Evolutionary conservation across 2,329 filamentous ascomycete species (phyloP).

Genomic region (Ophiostoma sp.): DNA sequence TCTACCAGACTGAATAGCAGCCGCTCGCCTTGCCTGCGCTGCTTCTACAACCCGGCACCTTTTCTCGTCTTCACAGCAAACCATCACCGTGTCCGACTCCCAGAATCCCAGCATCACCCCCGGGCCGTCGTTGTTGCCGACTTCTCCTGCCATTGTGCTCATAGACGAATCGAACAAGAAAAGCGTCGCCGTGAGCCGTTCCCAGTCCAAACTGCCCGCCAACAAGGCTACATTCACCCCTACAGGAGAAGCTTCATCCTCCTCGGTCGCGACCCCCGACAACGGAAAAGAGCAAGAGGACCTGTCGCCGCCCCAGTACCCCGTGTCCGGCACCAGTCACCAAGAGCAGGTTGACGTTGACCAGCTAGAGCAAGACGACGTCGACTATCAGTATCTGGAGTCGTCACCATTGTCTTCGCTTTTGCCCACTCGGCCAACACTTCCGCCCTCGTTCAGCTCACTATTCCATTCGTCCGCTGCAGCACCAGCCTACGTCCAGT

Average conservation of each 20-base stretch:
- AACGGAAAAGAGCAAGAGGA: constrained; percentile 2
- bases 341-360: background rate
- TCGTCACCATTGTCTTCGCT: constrained; percentile 11
- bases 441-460: constrained; percentile 56
- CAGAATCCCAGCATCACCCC: constrained; percentile 16
- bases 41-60: background rate
- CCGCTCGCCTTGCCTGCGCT: no score
- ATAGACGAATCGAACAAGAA: constrained; percentile 5
- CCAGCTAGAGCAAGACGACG: background rate
- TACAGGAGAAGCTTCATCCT: background rate
- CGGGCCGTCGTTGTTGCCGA: constrained; percentile 20
- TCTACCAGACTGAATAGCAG: no score
- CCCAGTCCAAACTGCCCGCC: constrained; percentile 1
- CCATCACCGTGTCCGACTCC: constrained; percentile 25
- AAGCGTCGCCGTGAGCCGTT: background rate
- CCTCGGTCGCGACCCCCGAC: constrained; percentile 1
- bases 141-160: constrained; percentile 12
- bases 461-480: constrained; percentile 45
- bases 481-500: constrained; percentile 52
- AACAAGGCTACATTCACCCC: constrained; percentile 6
- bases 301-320: constrained; percentile 15
- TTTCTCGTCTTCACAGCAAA: background rate
- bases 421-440: constrained; percentile 9
- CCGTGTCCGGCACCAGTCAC: background rate
- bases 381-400: background rate